Evolutionary conservation across 2,329 filamentous ascomycete genomes (phyloP), one percentile per base, ranked within the genome.

Genomic region (Aspergillus sojae): DNA sequence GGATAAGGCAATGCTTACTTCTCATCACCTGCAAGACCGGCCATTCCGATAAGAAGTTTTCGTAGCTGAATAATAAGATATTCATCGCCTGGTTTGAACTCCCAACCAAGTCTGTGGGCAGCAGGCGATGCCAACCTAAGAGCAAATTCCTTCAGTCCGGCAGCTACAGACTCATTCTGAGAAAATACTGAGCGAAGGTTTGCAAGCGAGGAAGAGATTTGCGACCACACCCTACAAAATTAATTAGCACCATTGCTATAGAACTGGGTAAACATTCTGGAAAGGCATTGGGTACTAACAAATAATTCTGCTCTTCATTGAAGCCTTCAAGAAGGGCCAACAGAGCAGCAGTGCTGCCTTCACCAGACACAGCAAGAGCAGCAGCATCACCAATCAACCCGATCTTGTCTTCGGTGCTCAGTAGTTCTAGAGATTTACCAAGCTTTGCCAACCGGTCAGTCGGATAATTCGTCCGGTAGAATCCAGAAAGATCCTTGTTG

Each of bases 401-500:
- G 71, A 98, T 97, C 82, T 95, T 96, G 81, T 99, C 95, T 75
- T 94, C 88, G 6, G 91, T 89, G 67, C 85, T 91, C 28, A 99
- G 85, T 69, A 89, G 88, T 69, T 91, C 85, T 19, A 93, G 89
- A 70, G 92, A 89, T 59, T 88, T 86, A 62, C 92, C 91, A 28
- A 99, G 88, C 80, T 93, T 93, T 45, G 86, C 87, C 46, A 99
- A 85, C 55, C 94, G 89, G 67, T 88, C 84, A n/a, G 92, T 89
- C 5, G 95, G 93, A 75, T 98, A 96, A 79, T 96, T 97, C 56
- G 94, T 95, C 65, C 94, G 88, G 81, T 96, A 98, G 79, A 91
- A 97, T 30, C 93, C 94, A 58, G 90, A 93, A 63, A 94, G 91
- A 61, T 94, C 88, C 65, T 90, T 89, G 82, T 99, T 99, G 72